Evolutionary conservation across 2,329 filamentous ascomycete species (phyloP).

Genomic region (Penicillium sp.): DNA sequence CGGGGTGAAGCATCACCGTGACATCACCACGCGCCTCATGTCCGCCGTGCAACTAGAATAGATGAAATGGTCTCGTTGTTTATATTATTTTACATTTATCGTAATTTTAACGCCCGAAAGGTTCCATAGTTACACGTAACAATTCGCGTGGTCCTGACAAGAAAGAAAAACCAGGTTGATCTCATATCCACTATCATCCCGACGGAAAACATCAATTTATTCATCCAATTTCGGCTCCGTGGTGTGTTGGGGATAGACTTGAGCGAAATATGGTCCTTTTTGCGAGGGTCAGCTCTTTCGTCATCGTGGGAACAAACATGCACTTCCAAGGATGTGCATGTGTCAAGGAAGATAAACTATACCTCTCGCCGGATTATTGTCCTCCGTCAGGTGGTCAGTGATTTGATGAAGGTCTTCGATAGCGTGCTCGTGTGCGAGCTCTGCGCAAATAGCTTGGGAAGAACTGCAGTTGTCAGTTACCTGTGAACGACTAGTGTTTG

Average conservation of each 20-base stretch:
- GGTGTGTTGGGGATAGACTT: conserved; percentile 2
- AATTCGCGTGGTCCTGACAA: too few relatives aligned
- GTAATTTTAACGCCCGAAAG: too few relatives aligned
- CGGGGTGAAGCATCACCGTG: conserved; percentile 14
- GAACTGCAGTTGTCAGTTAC: conserved; percentile 12
- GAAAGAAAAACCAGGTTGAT: not conserved
- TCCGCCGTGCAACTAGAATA: not conserved
- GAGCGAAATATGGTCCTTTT: conserved; percentile 8
- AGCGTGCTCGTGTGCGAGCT: conserved; percentile 28
- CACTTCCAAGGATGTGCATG: too few relatives aligned
- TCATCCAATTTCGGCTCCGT: conserved; percentile 16
- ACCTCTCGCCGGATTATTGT: conserved; percentile 18
- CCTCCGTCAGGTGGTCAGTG: conserved; percentile 21
- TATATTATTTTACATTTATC: too few relatives aligned
- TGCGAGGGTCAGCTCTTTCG: too few relatives aligned
- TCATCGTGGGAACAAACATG: too few relatives aligned
- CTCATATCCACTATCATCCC: not conserved
- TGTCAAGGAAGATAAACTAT: conserved; percentile 1
- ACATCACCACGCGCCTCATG: conserved; percentile 13
- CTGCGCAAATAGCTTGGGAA: conserved; percentile 21
- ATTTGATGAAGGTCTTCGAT: conserved; percentile 20
- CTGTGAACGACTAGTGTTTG: not conserved
- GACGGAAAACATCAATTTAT: not conserved
- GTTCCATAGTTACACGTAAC: not conserved
- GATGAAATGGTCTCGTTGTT: too few relatives aligned